phyloP scores from a whole-genome alignment of 2,329 filamentous ascomycete species.

The Pyrenophora teres region DNA sequence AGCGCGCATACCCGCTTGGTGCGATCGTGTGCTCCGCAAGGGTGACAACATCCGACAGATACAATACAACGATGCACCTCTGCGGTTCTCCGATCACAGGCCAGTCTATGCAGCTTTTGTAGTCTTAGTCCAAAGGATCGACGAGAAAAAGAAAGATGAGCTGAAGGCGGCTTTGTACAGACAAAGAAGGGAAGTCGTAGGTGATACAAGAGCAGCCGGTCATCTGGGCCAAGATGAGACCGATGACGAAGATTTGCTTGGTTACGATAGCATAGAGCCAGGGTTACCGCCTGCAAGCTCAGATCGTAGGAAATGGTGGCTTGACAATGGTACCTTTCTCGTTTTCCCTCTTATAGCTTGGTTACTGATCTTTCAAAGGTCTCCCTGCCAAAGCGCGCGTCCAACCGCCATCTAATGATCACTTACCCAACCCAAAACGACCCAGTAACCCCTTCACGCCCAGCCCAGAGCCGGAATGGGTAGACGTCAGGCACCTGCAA shows the following conservation, averaged over 20 bases:
- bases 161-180: conserved; percentile 78
- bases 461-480: conserved; percentile 82
- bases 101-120: conserved; percentile 91
- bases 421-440: conserved; percentile 72
- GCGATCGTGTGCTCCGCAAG: conserved; percentile 87
- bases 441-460: conserved; percentile 80
- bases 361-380: conserved; percentile 50
- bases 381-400: conserved; percentile 76
- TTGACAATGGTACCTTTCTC: conserved; percentile 64
- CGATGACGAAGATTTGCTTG: conserved; percentile 79
- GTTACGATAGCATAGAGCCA: conserved; percentile 81
- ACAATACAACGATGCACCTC: conserved; percentile 78
- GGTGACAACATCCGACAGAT: conserved; percentile 81
- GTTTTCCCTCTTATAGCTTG: conserved; percentile 47
- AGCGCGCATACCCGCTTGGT: conserved; percentile 93
- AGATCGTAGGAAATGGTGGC: conserved; percentile 68
- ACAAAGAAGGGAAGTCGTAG: conserved; percentile 68
- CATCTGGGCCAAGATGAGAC: conserved; percentile 58
- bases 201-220: conserved; percentile 63
- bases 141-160: conserved; percentile 72
- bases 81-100: conserved; percentile 93
- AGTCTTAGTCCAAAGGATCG: conserved; percentile 78
- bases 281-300: conserved; percentile 69
- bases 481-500: conserved; percentile 52
- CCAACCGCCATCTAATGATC: conserved; percentile 65